Base-by-base conservation (phyloP, 495 filamentous ascomycete genomes). In the Diplogelasinospora grovesii region DNA sequence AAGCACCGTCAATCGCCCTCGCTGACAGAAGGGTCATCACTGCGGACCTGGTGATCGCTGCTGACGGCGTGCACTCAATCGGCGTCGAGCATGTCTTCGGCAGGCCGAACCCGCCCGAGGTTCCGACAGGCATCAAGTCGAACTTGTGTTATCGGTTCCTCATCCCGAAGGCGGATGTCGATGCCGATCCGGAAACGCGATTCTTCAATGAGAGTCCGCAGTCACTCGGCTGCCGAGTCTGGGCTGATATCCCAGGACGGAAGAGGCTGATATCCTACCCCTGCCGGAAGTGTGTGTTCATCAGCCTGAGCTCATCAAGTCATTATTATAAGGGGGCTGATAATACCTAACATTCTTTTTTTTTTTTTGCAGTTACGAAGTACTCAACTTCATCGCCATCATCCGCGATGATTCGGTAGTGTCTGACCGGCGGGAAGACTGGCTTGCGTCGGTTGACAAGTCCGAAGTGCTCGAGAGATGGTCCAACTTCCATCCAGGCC, bases 61-160 rank as follows among this genome's bases (percentile, higher is more conserved):
- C 71, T 6, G 71, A 73, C 52, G 74, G 74, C 1, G 49, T 74
- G 23, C 66, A 75, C 38, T 60, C 66, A 1, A 45, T 52, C 5
- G 39, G 56, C 4, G 49, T 46, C 5, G 37, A 49, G 13, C 35
- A 43, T 5, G 51, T 56, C 13, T 32, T 65, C 15, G 50, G 55
- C 10, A 32, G 45, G 5, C 30, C 52, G 13, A 43, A 47, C 29
- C 22, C 55, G 45, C 22, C 42, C 9, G 22, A 33, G 22, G 26
- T 41, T 5, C 31, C 51, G 3, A 22, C 51, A 14, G 49, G 54
- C 18, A 39, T 46, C 5, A 57, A 53, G 13, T 52, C 56, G 19
- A 63, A 57, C 36, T 61, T 59, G 14, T 43, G 49, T 14, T 75
- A 66, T 36, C 59, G 70, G 8, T 73, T 73, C 30, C 44, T 75